Conservation (phyloP, 495 filamentous ascomycete species). For the Glutinoglossum americanum region DNA sequence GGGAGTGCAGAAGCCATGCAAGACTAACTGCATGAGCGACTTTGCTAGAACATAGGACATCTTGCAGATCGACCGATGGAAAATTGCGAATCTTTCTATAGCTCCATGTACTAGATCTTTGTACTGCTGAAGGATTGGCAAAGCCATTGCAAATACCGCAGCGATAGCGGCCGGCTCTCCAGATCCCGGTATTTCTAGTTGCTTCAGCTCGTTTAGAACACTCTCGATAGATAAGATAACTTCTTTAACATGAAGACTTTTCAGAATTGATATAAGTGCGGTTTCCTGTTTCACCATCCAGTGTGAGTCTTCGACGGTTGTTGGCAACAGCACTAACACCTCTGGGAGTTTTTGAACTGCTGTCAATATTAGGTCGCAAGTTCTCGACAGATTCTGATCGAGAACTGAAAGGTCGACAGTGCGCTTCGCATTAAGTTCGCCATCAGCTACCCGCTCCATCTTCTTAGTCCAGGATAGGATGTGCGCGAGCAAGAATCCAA, state of each 20-base stretch:
- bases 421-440: not conserved
- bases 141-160: conserved; percentile 40
- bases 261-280: conserved; percentile 31
- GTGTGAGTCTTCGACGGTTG: conserved; percentile 32
- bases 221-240: conserved; percentile 30
- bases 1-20: conserved; percentile 80
- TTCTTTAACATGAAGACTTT: conserved; percentile 31
- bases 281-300: conserved; percentile 42
- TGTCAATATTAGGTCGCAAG: conserved; percentile 46
- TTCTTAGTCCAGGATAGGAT: conserved; percentile 24
- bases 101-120: conserved; percentile 31
- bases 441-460: not conserved
- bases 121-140: conserved; percentile 61
- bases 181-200: conserved; percentile 23
- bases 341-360: conserved; percentile 50
- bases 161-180: conserved; percentile 24
- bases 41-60: conserved; percentile 52
- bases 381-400: conserved; percentile 32
- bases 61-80: conserved; percentile 49
- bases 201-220: conserved; percentile 26
- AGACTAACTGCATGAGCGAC: conserved; percentile 50
- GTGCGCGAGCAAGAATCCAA: conserved; percentile 42
- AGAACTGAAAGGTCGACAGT: conserved; percentile 17
- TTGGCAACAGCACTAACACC: conserved; percentile 20
- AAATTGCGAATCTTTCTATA: conserved; percentile 26